These are phyloP conservation scores for Sporothrix protearum DNA, from an alignment of 2,329 filamentous ascomycete genomes.

Conservation along the genomic window DNA sequence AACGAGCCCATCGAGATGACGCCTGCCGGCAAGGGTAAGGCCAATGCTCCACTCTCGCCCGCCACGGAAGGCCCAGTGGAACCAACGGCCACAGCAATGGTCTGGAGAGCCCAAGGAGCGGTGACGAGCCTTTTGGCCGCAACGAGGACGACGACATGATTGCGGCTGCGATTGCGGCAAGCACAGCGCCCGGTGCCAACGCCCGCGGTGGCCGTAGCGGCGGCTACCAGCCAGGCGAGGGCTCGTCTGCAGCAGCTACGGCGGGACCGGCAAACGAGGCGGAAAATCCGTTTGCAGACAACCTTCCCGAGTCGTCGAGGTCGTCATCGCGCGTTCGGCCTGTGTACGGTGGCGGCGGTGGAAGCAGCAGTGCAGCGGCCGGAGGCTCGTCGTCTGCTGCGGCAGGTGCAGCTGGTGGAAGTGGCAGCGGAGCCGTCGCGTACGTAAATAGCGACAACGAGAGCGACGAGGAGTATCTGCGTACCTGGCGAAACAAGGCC, in stretches of 20 bases:
- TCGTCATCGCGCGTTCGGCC: constrained; percentile 24
- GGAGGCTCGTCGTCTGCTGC: not conserved
- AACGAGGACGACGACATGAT: constrained; percentile 26
- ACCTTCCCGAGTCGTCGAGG: constrained; percentile 23
- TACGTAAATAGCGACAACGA: constrained; percentile 22
- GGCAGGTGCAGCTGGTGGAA: constrained; percentile 6
- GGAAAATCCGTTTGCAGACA: constrained; percentile 25
- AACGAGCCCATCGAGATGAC: constrained; percentile 28
- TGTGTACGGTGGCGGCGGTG: not conserved
- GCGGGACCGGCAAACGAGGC: constrained; percentile 12
- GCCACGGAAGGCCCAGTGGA: constrained; percentile 24
- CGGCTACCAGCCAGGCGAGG: not conserved
- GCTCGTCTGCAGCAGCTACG: constrained; percentile 3
- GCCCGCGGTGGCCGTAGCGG: constrained; percentile 4
- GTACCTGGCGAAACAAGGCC: constrained; percentile 17
- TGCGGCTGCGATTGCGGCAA: constrained; percentile 27
- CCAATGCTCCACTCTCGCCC: constrained; percentile 24
- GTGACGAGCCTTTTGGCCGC: not conserved
- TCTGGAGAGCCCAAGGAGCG: not conserved
- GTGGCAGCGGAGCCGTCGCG: constrained; percentile 1
- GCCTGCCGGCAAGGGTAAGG: constrained; percentile 32
- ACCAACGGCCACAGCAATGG: constrained; percentile 20
- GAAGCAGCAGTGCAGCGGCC: constrained; percentile 5
- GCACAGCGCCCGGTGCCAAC: constrained; percentile 22
- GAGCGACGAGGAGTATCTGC: constrained; percentile 26